Base-by-base conservation (phyloP, 106 monocot genomes). In the Chionographis japonica region DNA sequence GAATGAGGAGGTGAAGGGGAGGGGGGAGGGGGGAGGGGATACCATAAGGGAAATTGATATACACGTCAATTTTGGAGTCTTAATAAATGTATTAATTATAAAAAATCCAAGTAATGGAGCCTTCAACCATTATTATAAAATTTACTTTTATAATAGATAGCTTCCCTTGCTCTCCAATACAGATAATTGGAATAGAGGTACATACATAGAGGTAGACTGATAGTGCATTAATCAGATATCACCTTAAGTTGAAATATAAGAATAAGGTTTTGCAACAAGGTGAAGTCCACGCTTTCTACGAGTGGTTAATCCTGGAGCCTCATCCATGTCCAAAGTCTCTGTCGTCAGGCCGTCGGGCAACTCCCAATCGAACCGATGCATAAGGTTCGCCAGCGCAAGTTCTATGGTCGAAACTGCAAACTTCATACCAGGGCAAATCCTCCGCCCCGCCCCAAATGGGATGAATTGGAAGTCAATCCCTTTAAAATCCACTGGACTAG, bases 401-500 rank as follows among this genome's bases (percentile, higher is more conserved):
- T 75, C 70, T 4, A 69, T 42, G 7, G 62, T 63, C 3, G 70
- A 39, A n/a, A 61, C 2, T 0, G 55, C 76, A 62, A 70, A 62
- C 15, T 63, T 54, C 14, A 70, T 56, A 12, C 76, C 76, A 19
- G 76, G 75, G 8, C 75, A 75, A 52, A 68, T 52, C 39, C 75
- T 75, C 60, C 2, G 60, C 60, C 3, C 60, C 38, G 37, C 27
- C 27, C 27, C 27, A 27, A 61, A 61, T 7, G 60, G 60, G 60
- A 61, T 61, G 12, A 61, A 39, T 6, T 39, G 3, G 43, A 63
- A 63, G 14, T 63, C 16, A 3, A 42, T 42, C 11, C 62, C 62
- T 16, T 16, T 63, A n/a, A 42, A 43, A 17, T 63, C 62, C 4
- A 63, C 41, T n/a, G 41, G 37, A 37, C n/a, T 63, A 17, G 41